Evolutionary conservation across 352 stramenopile genomes (phyloP).

Genomic region (Aphanomyces euteiches): DNA sequence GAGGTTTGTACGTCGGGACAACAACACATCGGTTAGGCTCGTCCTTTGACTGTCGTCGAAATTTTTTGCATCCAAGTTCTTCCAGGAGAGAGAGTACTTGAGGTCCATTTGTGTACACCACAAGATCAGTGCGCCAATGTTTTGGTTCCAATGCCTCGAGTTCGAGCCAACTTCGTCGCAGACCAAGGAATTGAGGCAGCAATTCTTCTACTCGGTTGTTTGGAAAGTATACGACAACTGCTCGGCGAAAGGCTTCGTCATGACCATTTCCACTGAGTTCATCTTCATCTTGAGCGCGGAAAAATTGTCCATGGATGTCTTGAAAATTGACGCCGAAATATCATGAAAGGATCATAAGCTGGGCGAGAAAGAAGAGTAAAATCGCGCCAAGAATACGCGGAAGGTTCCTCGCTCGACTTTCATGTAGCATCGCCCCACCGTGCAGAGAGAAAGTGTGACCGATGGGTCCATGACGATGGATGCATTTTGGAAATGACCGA

Average conservation of each 20-base stretch:
- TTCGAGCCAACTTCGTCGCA: conserved; percentile 16
- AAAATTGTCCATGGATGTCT: conserved; percentile 4
- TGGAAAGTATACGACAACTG: conserved; percentile 21
- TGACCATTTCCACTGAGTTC: background rate
- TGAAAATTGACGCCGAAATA: conserved; percentile 20
- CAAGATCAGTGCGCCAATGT: conserved; percentile 26
- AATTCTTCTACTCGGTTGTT: background rate
- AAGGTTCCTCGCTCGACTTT: background rate
- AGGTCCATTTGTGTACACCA: conserved; percentile 11
- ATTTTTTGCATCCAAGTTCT: background rate
- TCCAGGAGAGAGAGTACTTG: background rate
- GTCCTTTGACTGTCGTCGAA: background rate
- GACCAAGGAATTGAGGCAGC: conserved; percentile 1
- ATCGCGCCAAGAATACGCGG: background rate
- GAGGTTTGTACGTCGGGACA: background rate
- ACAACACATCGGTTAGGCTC: conserved; percentile 22
- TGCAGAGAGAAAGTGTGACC: no score
- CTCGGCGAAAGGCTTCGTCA: conserved; percentile 15
- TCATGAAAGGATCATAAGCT: conserved; percentile 20
- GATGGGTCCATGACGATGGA: no score
- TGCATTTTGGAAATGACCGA: no score
- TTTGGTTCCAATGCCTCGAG: conserved; percentile 9
- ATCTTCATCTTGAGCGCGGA: background rate
- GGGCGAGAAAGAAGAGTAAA: conserved; percentile 20
- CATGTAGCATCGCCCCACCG: background rate